Base-by-base conservation (phyloP, 768 basidiomycete genomes). In the Neoboletus brunneissimus region DNA sequence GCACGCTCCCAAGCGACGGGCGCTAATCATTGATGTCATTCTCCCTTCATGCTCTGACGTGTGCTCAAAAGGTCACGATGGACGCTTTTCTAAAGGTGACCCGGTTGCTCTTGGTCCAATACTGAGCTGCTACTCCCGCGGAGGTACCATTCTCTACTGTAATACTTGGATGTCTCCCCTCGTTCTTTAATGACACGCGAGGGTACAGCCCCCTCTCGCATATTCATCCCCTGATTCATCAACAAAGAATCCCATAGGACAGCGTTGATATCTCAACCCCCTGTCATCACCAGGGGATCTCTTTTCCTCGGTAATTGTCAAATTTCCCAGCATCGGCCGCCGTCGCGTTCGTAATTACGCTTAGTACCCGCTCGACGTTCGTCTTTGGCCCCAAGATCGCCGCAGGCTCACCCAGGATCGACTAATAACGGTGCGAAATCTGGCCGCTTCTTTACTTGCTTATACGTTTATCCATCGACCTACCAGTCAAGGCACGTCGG, bases 351-450 rank as follows among this genome's bases (percentile, higher is more conserved):
- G 42, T 56, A 18, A 53, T 45, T 12, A 54, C 43, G 20, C 48
- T 29, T 27, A 72, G 20, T 9, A 69, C 51, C 29, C 55, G 48
- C 11, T 59, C 42, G 9, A 71, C 67, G 53, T 60, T 65, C 51
- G 62, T 65, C 23, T 63, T 57, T 13, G 65, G 65, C 57, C 70
- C 67, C 22, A 73, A 47, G 11, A 63, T 45, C 7, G 70, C 75
- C 45, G 61, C 63, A 15, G 58, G 51, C 5, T 70, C 72, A 12
- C 6, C 92, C 93, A 7, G 94, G 93, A 71, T 96, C 94, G 63
- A 96, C 93, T 31, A 96, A 91, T 67, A 92, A 94, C 6, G 34
- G 35, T 13, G 35, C 42, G n/a, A 51, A 40, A 22, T 59, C 23
- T n/a, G 48, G 46, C 20, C n/a, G 13, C 22, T 56, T 42, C 20